A percentile compares a stretch with the other conserved stretches of the same genome.
phyloP scores from a whole-genome alignment of 768 basidiomycete species.

The Naganishia vishniacii region DNA sequence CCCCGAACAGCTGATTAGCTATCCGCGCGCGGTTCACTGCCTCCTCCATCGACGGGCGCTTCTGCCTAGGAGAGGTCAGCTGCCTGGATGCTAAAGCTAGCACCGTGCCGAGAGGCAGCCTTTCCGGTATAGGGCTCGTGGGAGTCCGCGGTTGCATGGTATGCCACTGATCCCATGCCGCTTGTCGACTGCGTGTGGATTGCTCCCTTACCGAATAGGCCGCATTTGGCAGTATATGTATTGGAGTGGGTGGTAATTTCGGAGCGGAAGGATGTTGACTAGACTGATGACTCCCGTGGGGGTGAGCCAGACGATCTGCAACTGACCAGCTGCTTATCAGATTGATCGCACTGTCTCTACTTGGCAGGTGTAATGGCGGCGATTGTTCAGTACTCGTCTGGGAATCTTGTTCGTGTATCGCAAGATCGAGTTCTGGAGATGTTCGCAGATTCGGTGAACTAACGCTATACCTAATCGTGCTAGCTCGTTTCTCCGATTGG shows the following conservation, averaged over 20 bases:
- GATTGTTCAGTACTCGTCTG: background rate
- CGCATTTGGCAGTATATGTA: background rate
- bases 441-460: conserved; percentile 17
- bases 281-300: background rate
- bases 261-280: background rate
- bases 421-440: background rate
- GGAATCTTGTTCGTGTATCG: background rate
- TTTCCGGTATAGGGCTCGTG: conserved; percentile 12
- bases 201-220: background rate
- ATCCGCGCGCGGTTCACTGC: conserved; percentile 26
- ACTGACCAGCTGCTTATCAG: background rate
- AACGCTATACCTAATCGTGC: conserved; percentile 6
- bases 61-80: conserved; percentile 14
- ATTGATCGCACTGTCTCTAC: conserved; percentile 4
- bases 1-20: conserved; percentile 10
- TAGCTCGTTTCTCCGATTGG: background rate
- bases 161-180: conserved; percentile 21
- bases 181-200: conserved; percentile 5
- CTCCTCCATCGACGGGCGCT: conserved; percentile 28
- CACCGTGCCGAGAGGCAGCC: conserved; percentile 21
- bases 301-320: background rate
- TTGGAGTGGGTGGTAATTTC: background rate
- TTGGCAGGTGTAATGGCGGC: background rate
- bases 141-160: background rate
- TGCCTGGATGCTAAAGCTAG: conserved; percentile 15